Evolutionary conservation across 441 rosid genomes (phyloP).

Genomic region (Syzygium malaccense): DNA sequence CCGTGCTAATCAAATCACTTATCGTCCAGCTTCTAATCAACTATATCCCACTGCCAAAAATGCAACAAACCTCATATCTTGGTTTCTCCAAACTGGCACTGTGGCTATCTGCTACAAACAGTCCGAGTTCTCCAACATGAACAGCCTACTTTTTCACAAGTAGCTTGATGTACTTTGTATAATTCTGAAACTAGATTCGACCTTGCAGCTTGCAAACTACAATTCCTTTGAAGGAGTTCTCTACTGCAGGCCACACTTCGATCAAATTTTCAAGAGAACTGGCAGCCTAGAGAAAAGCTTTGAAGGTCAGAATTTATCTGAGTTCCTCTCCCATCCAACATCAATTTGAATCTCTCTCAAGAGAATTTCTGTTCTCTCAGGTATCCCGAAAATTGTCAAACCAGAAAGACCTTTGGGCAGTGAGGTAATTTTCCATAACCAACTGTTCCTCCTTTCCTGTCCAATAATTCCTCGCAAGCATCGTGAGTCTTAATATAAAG

Average conservation of each 20-base stretch:
- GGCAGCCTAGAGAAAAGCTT: constrained; percentile 98
- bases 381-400: constrained; percentile 81
- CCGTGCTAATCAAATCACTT: neutral
- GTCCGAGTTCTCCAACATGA: neutral
- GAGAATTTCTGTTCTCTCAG: constrained; percentile 11
- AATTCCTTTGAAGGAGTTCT: constrained; percentile 97
- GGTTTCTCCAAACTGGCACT: neutral
- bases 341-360: neutral
- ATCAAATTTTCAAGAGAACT: constrained; percentile 91
- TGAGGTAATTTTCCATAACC: constrained; percentile 48
- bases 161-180: neutral
- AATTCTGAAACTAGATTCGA: neutral
- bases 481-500: neutral
- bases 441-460: neutral
- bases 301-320: constrained; percentile 44
- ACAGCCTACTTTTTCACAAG: neutral
- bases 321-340: constrained; percentile 5
- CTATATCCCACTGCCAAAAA: neutral
- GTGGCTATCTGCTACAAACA: neutral
- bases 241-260: constrained; percentile 96
- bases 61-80: neutral
- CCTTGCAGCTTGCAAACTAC: constrained; percentile 85
- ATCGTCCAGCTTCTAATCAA: neutral
- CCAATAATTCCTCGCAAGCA: neutral
- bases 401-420: constrained; percentile 61